Evolutionary conservation across 306 rosid species (phyloP).

Genomic region (Elaeagnus macrophylla): DNA sequence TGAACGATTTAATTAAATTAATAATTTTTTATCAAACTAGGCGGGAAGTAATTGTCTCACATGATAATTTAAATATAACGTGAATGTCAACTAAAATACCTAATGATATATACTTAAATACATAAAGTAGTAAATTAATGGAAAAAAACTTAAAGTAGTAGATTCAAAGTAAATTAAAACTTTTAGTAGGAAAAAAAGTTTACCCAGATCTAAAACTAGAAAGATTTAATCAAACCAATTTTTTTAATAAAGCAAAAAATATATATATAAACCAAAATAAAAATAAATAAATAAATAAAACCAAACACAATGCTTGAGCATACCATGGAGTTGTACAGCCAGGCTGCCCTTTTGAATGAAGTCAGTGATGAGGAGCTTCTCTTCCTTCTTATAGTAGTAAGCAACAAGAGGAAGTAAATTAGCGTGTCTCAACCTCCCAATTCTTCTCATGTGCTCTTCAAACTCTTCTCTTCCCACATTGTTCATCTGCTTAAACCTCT

Average conservation of each 20-base stretch:
- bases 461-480: slow-evolving; percentile 77
- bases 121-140: too few relatives aligned
- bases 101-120: too few relatives aligned
- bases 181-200: neutral
- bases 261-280: too few relatives aligned
- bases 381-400: slow-evolving; percentile 79
- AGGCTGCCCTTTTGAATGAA: slow-evolving; percentile 51
- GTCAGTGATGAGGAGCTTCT: slow-evolving; percentile 69
- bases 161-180: too few relatives aligned
- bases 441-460: slow-evolving; percentile 70
- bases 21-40: too few relatives aligned
- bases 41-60: too few relatives aligned
- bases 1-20: too few relatives aligned
- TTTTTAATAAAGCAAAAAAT: too few relatives aligned
- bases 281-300: too few relatives aligned
- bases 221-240: neutral
- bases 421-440: slow-evolving; percentile 60
- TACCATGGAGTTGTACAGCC: slow-evolving; percentile 77
- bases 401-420: slow-evolving; percentile 84
- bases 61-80: too few relatives aligned
- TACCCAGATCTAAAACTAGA: neutral
- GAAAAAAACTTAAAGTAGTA: too few relatives aligned
- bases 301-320: neutral
- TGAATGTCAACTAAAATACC: too few relatives aligned
- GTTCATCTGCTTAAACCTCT: slow-evolving; percentile 88